Percentiles rank a stretch among this genome's conserved stretches.
phyloP scores from a whole-genome alignment of 306 rosid species.

The Prunus mira region DNA sequence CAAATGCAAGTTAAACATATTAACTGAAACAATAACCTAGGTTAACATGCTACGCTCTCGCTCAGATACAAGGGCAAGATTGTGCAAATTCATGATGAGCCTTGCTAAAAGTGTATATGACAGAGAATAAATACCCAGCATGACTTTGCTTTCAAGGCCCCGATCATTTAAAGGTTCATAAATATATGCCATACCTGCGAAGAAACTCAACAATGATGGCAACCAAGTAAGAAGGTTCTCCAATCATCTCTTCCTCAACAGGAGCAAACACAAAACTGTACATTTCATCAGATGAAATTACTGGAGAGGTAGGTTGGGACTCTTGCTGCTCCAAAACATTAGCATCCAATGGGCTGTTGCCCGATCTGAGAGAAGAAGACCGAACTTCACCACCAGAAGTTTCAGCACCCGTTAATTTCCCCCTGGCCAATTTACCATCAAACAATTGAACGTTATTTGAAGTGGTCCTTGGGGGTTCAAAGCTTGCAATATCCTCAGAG shows the following conservation, averaged over 20 bases:
- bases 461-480: slow-evolving; percentile 35
- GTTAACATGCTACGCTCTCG: not conserved
- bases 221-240: slow-evolving; percentile 90
- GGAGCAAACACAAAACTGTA: slow-evolving; percentile 79
- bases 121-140: slow-evolving; percentile 3
- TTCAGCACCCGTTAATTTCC: slow-evolving; percentile 35
- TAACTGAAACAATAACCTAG: not conserved
- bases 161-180: slow-evolving; percentile 14
- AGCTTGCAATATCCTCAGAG: slow-evolving; percentile 52
- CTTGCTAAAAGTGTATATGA: not conserved
- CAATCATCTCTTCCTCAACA: slow-evolving; percentile 88
- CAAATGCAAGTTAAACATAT: not conserved
- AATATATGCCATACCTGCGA: slow-evolving; percentile 52
- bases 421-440: slow-evolving; percentile 39
- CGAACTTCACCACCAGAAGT: slow-evolving; percentile 34
- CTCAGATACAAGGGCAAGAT: not conserved
- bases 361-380: slow-evolving; percentile 44
- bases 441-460: slow-evolving; percentile 31
- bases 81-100: not conserved
- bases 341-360: slow-evolving; percentile 32
- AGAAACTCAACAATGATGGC: slow-evolving; percentile 79
- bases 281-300: slow-evolving; percentile 92
- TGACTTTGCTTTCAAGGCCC: slow-evolving; percentile 11
- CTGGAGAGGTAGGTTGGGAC: slow-evolving; percentile 75
- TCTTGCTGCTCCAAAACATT: slow-evolving; percentile 56